These are phyloP conservation scores for Rubroshorea leprosula DNA, from an alignment of 345 rosid genomes.

Conservation along the genomic window DNA sequence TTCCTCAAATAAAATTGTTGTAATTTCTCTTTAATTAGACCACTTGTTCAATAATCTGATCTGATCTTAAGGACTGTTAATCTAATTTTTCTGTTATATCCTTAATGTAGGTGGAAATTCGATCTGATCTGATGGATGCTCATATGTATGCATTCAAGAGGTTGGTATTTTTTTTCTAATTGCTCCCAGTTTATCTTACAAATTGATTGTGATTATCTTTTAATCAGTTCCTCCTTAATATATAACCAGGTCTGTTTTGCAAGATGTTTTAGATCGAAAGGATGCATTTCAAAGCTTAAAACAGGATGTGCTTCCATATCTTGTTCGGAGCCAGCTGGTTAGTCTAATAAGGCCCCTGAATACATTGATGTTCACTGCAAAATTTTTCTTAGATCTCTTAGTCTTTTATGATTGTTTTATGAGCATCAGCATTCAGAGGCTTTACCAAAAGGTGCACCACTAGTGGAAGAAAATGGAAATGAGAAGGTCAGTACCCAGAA, in stretches of 20 bases:
- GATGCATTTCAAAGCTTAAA: conserved; percentile 70
- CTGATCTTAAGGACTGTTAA: no score
- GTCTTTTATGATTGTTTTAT: conserved; percentile 5
- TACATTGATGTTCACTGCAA: neutral
- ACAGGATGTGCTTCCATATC: conserved; percentile 86
- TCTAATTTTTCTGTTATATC: conserved; percentile 18
- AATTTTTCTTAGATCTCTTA: neutral
- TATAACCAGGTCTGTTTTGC: conserved; percentile 65
- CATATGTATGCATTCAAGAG: conserved; percentile 97
- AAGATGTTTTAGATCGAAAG: conserved; percentile 62
- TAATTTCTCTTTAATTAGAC: no score
- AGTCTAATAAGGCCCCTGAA: conserved; percentile 31
- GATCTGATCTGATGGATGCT: conserved; percentile 93
- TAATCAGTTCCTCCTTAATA: neutral
- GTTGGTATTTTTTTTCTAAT: conserved; percentile 32
- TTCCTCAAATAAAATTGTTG: neutral
- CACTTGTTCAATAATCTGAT: no score
- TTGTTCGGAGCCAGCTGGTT: conserved; percentile 92
- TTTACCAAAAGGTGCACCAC: conserved; percentile 35
- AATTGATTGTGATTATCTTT: conserved; percentile 7
- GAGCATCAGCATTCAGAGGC: conserved; percentile 63
- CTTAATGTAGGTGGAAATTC: conserved; percentile 82
- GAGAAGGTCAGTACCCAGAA: conserved; percentile 47
- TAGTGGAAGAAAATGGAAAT: conserved; percentile 68
- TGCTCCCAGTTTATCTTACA: conserved; percentile 7